A percentile compares a stretch with the other conserved stretches of the same genome.
Conservation (phyloP, 768 basidiomycete species). For the Dentipellis sp. region DNA sequence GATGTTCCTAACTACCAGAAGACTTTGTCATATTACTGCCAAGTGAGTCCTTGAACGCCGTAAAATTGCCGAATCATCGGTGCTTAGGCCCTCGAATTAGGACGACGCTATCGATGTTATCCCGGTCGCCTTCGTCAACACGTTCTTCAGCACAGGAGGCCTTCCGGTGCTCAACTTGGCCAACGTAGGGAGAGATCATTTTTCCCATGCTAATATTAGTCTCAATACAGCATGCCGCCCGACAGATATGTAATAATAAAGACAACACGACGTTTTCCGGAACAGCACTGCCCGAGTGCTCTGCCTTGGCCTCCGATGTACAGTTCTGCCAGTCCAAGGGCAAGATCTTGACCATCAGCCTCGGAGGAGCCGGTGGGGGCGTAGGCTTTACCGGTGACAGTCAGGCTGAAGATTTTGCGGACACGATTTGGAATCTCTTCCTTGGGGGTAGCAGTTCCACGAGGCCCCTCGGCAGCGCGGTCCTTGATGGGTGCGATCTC, state of each 20-base stretch:
- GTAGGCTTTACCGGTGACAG: slow-evolving; percentile 30
- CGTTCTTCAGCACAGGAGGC: slow-evolving; percentile 55
- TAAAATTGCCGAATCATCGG: slow-evolving; percentile 4
- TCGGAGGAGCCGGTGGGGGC: slow-evolving; percentile 34
- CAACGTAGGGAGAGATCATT: slow-evolving; percentile 34
- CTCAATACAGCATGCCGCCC: not conserved
- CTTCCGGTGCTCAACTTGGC: slow-evolving; percentile 60
- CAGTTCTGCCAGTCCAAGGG: slow-evolving; percentile 34
- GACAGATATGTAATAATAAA: slow-evolving; percentile 32
- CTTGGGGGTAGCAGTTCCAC: slow-evolving; percentile 34
- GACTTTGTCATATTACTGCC: slow-evolving; percentile 54
- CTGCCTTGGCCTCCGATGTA: slow-evolving; percentile 31
- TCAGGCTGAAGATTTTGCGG: slow-evolving; percentile 28
- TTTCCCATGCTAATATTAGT: no score
- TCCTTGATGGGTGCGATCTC: slow-evolving; percentile 33
- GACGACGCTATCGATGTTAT: slow-evolving; percentile 62
- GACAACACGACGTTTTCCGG: slow-evolving; percentile 33
- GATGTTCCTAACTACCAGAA: slow-evolving; percentile 52
- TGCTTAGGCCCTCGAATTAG: slow-evolving; percentile 21
- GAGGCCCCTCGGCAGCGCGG: slow-evolving; percentile 35
- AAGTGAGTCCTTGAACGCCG: slow-evolving; percentile 25
- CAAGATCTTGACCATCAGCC: slow-evolving; percentile 36
- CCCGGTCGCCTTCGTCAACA: slow-evolving; percentile 59
- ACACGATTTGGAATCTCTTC: slow-evolving; percentile 35
- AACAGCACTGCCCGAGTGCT: slow-evolving; percentile 31